A percentile compares a stretch with the other conserved stretches of the same genome.
These are phyloP conservation scores for Pythium utonaiense DNA, from an alignment of 352 stramenopile species.

Conservation along the genomic window DNA sequence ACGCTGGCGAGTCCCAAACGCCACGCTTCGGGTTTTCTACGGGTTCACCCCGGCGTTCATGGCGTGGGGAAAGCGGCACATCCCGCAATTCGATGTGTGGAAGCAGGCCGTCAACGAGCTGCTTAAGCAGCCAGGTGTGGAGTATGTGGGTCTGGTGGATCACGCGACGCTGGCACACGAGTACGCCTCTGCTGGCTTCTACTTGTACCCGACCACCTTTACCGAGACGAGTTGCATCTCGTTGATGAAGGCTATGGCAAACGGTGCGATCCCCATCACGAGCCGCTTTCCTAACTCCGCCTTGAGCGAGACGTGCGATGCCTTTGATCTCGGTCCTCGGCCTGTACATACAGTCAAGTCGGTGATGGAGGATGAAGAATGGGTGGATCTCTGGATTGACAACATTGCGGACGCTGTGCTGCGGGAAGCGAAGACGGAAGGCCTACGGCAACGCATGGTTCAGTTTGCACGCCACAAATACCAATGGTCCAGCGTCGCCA, in stretches of 20 bases:
- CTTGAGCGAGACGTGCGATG: slow-evolving; percentile 53
- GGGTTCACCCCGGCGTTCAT: slow-evolving; percentile 83
- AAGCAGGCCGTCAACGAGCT: slow-evolving; percentile 37
- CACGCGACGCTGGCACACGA: slow-evolving; percentile 64
- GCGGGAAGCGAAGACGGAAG: slow-evolving; percentile 23
- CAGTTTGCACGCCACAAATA: slow-evolving; percentile 49
- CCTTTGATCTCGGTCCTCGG: slow-evolving; percentile 75
- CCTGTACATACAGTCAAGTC: slow-evolving; percentile 19
- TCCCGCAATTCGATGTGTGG: slow-evolving; percentile 64
- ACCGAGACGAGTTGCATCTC: slow-evolving; percentile 91
- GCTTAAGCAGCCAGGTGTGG: slow-evolving; percentile 47
- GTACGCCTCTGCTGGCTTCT: slow-evolving; percentile 81
- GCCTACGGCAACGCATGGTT: slow-evolving; percentile 52
- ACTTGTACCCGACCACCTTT: slow-evolving; percentile 88
- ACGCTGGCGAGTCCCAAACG: slow-evolving; percentile 40
- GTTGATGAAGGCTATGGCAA: slow-evolving; percentile 91
- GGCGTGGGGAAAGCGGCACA: slow-evolving; percentile 40
- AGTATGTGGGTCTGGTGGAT: slow-evolving; percentile 78
- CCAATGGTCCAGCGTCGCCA: slow-evolving; percentile 47
- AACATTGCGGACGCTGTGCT: slow-evolving; percentile 40
- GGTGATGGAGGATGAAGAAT: slow-evolving; percentile 29
- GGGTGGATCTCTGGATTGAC: slow-evolving; percentile 49
- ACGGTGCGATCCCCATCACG: slow-evolving; percentile 89
- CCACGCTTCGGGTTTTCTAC: slow-evolving; percentile 84
- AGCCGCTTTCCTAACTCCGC: slow-evolving; percentile 62